Base-by-base conservation (phyloP, 495 filamentous ascomycete genomes). In the Stereocaulon alpinum region DNA sequence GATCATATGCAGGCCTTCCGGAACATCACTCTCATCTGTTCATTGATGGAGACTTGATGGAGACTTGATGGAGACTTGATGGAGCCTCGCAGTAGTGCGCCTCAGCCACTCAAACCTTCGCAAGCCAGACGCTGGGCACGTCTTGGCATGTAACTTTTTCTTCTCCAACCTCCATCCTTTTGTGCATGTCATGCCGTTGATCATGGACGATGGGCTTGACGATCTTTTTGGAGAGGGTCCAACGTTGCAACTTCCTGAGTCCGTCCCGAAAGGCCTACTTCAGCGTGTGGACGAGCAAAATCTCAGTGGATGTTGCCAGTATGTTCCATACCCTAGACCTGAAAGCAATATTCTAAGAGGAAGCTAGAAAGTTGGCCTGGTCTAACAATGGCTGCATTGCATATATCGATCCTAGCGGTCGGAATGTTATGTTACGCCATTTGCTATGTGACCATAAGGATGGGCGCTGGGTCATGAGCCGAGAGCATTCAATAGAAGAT, bases 321-420 rank as follows among this genome's bases (percentile, higher is more conserved):
- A 79, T 74, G 84, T 80, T 52, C 12, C 30, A 34, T 32, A 34
- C 32, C 17, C 55, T 17, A 37, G 2, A 18, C 50, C 62, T 15
- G n/a, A 51, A 24, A 54, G n/a, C 17, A 41, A 60, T 45, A 61
- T 9, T 58, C 68, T 69, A 61, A 75, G 48, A 40, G 20, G 37
- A 56, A 22, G 7, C 15, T 64, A 95, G 90, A 64, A 85, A 80
- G 61, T 80, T 96, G 55, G 85, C 86, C 51, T 97, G 94, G 94
- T 96, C 93, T 18, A 88, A 85, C 58, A 76, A 83, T 67, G 93
- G 93, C 57, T 89, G 84, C 65, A 87, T 97, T 69, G 92, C 92
- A 32, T 84, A 84, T 58, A 86, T 97, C 64, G 80, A 84, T 24
- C 70, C 79, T n/a, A 82, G 88, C 69, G 85, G 86, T 24, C 77